Evolutionary conservation across 176 grass and related monocot genomes (phyloP), one percentile per base, ranked within the genome.

Genomic region (Rhynchospora pubera): DNA sequence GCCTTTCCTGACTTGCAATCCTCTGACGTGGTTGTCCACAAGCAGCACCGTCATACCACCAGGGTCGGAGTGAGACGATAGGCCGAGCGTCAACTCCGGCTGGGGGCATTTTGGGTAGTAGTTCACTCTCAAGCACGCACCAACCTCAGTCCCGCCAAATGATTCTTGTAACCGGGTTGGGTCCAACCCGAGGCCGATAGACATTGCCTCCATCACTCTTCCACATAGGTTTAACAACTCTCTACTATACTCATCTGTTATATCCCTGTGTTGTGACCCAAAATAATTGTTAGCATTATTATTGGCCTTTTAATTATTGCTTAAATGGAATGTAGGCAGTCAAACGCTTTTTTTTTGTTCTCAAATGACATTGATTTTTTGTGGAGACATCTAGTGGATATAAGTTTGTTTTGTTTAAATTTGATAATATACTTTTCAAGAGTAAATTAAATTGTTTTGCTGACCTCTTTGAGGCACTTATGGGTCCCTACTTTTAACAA

Each of bases 51-150:
- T 97, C 83, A 97, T 86, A 77, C 92, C 92, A 46, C 95, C 92
- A 9, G 90, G 90, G 82, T 97, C 95, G 7, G 95, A 94, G 85
- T 97, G 95, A 1, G 95, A 88, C 0, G 95, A 94, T 3, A 97
- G 73, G 0, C 90, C 94, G 2, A 90, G 88, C 6, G 88, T 77
- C 22, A 90, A 65, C 22, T 90, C 88, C 28, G 88, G 88, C 77
- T 84, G 88, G 18, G 88, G 88, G 74, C 88, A 90, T 72, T 81
- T 90, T 2, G 88, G 88, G 65, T 90, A 90, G 66, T 75, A 90
- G 23, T 90, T 90, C 8, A 88, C 84, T 42, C 92, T 62, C 81
- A 94, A 52, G 89, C 92, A 97, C 24, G 61, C 92, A 0, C 92
- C 92, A 9, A 86, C 81, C 0, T 62, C 87, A 53, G 1, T 34